These are phyloP conservation scores for Oryza rufipogon DNA, from an alignment of 176 grass and related monocot genomes.

Conservation along the genomic window DNA sequence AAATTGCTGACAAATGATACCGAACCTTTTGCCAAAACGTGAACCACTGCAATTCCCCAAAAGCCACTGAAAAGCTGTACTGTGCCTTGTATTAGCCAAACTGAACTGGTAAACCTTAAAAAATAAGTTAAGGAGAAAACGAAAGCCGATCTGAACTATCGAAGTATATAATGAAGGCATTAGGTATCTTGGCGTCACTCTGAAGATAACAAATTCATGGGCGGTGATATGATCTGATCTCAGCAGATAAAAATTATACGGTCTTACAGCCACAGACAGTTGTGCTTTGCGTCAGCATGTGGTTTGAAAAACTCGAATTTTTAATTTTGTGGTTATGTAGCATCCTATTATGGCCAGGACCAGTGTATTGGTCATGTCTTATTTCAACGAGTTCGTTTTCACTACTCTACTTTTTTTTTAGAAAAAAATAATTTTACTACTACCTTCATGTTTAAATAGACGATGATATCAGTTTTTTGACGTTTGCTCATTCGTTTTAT, in stretches of 20 bases:
- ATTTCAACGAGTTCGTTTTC: neutral
- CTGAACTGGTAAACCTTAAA: neutral
- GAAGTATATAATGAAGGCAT: neutral
- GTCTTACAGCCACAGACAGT: slow-evolving; percentile 7
- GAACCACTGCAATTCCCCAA: neutral
- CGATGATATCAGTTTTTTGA: no score
- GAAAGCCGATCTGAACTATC: neutral
- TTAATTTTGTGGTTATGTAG: neutral
- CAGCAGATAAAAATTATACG: neutral
- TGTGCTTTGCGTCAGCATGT: slow-evolving; percentile 7
- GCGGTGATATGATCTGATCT: slow-evolving; percentile 19
- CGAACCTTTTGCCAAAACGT: neutral
- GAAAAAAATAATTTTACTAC: neutral
- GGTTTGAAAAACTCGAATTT: neutral
- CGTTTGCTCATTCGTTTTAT: no score
- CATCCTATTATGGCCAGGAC: no score
- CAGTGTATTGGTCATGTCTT: neutral
- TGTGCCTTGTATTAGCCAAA: neutral
- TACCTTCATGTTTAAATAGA: no score
- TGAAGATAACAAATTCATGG: slow-evolving; percentile 34
- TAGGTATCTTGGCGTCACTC: slow-evolving; percentile 14
- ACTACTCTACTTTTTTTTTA: neutral
- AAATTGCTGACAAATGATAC: neutral
- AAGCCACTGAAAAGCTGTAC: neutral
- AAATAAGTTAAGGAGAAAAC: neutral